Evolutionary conservation across 306 rosid species (phyloP).

Genomic region (Carpinus viminea): DNA sequence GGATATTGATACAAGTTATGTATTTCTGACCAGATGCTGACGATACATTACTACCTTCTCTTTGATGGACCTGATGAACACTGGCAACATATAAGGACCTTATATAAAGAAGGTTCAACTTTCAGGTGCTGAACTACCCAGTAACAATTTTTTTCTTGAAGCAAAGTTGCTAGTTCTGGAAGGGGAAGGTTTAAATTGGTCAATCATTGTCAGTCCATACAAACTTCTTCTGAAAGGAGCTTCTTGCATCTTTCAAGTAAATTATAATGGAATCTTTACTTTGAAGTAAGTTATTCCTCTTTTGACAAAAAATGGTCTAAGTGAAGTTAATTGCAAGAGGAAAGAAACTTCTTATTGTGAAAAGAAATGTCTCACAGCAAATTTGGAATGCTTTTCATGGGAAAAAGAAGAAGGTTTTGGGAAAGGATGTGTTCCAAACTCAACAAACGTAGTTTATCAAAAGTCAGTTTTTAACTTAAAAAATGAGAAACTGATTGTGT

Average conservation of each 20-base stretch:
- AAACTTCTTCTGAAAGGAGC: not conserved
- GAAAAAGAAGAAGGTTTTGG: too few species aligned
- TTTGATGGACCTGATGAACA: constrained; percentile 81
- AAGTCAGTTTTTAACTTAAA: not conserved
- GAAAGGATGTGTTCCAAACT: not conserved
- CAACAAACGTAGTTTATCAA: not conserved
- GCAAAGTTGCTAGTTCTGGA: not conserved
- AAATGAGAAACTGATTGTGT: not conserved
- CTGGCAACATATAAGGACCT: constrained; percentile 74
- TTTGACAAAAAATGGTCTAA: not conserved
- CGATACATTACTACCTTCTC: constrained; percentile 86
- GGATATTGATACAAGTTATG: not conserved
- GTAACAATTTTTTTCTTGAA: not conserved
- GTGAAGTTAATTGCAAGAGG: not conserved
- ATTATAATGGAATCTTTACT: not conserved
- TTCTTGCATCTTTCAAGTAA: not conserved
- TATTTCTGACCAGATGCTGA: constrained; percentile 66
- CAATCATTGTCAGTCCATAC: not conserved
- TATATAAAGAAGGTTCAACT: constrained; percentile 67
- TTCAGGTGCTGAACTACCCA: constrained; percentile 53
- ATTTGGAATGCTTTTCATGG: not conserved
- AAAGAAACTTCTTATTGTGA: not conserved
- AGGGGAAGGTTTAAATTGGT: not conserved
- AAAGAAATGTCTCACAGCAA: not conserved
- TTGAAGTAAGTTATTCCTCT: not conserved